phyloP scores from a whole-genome alignment of 306 rosid species.

The Echinosophora koreensis region DNA sequence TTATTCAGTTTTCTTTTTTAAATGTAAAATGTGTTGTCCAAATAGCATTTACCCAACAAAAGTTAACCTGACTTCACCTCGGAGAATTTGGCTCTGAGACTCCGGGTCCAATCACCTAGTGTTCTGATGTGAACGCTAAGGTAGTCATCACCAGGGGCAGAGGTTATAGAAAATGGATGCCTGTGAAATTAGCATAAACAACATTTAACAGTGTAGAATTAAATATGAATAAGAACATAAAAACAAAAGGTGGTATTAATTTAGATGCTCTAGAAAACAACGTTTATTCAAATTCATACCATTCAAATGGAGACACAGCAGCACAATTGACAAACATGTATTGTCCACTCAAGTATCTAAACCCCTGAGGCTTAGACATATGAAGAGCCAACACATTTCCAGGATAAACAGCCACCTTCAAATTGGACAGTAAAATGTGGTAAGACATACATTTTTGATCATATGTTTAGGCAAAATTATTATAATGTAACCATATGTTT shows the following conservation, averaged over 20 bases:
- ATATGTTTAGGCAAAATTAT: background rate
- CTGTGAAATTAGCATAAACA: constrained; percentile 48
- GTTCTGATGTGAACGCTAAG: constrained; percentile 74
- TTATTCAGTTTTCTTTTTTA: background rate
- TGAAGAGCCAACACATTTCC: constrained; percentile 71
- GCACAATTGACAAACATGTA: constrained; percentile 71
- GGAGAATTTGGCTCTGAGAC: constrained; percentile 63
- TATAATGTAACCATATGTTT: constrained; percentile 10
- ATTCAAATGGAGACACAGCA: constrained; percentile 70
- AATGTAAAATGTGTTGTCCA: background rate
- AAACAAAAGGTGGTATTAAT: background rate
- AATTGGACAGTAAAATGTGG: constrained; percentile 30
- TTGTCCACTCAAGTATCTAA: constrained; percentile 70
- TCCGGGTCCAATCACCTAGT: constrained; percentile 70
- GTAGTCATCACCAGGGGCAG: constrained; percentile 72
- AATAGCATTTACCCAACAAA: constrained; percentile 35
- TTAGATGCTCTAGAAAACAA: background rate
- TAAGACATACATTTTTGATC: constrained; percentile 21
- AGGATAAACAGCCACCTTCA: constrained; percentile 76
- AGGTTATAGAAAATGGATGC: constrained; percentile 83
- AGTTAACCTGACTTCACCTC: constrained; percentile 57
- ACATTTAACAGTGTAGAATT: background rate
- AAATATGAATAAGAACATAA: background rate
- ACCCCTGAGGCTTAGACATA: constrained; percentile 75
- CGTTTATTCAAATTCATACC: constrained; percentile 52